Evolutionary conservation across 805 yeast genomes (phyloP), one percentile per base, ranked within the genome.

Genomic region (Wickerhamomyces chaumierensis): DNA sequence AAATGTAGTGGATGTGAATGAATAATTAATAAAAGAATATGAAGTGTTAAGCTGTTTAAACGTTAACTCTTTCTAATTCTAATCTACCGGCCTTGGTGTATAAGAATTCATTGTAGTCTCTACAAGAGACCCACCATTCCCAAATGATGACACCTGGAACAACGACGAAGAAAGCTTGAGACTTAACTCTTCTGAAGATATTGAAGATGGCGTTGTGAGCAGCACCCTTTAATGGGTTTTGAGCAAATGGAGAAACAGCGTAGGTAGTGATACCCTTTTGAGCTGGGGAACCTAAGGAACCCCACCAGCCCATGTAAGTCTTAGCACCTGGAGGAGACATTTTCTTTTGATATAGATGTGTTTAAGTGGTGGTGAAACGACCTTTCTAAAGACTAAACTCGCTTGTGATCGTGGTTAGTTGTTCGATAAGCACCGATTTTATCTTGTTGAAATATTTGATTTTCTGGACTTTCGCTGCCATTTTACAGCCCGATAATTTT

Each of bases 11-110:
- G n/a, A 14, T 34, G 29, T 36, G 23, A 11, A 29, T 20, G 35
- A 36, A 31, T 23, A 36, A 16, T 31, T 3, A 4, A 8, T 9
- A 13, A 25, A 25, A 31, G n/a, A 18, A 5, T n/a, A n/a, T 6
- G 6, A 14, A 21, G 6, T 31, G 18, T 15, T 13, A 16, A 32
- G 6, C 2, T 18, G 17, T 23, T 54, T 54, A 63, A 39, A 59
- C 66, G 51, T 63, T 66, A 40, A 65, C 68, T 63, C 75, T 78
- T 63, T 74, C 90, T 59, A 90, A 75, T 61, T 90, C 95, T 71
- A 81, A 90, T 71, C 88, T 85, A 63, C 98, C 98, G 48, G 84
- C 97, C 74, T 90, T 90, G 65, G 96, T 87, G 75, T 90, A 90
- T 62, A 90, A 74, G 77, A 69, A 88, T 61, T 78, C 90, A 67